Percentiles rank a stretch among this genome's conserved stretches.
Evolutionary conservation across 768 basidiomycete species (phyloP).

Genomic region (Agrocybe pediades): DNA sequence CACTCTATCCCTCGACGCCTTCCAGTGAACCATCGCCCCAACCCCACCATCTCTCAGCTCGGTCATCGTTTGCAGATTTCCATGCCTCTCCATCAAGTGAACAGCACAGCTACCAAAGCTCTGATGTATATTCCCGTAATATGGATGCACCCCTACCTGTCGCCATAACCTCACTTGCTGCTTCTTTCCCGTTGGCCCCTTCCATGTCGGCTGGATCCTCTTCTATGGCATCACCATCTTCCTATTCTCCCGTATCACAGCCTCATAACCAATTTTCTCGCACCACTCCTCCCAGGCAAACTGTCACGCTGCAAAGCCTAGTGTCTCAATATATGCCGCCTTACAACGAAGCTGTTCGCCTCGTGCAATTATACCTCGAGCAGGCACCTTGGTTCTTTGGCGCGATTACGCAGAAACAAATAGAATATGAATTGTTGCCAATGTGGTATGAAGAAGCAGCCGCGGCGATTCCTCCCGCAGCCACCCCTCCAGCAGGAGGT

Average conservation of each 20-base stretch:
- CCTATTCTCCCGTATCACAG: conserved; percentile 1
- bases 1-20: conserved; percentile 11
- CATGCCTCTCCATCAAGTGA: background rate
- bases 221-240: conserved; percentile 8
- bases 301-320: conserved; percentile 19
- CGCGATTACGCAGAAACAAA: conserved; percentile 62
- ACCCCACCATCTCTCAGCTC: background rate
- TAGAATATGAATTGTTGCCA: conserved; percentile 67
- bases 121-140: conserved; percentile 3
- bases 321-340: conserved; percentile 52
- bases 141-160: conserved; percentile 16
- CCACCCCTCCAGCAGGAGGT: conserved; percentile 12
- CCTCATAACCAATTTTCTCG: background rate
- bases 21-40: conserved; percentile 11
- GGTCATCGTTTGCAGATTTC: conserved; percentile 9
- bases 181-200: conserved; percentile 51
- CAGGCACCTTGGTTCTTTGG: conserved; percentile 83
- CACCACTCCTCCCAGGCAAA: background rate
- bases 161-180: conserved; percentile 28
- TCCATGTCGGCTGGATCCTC: conserved; percentile 31
- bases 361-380: conserved; percentile 73
- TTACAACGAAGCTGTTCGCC: conserved; percentile 56
- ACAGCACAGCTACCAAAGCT: conserved; percentile 2
- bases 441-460: conserved; percentile 62
- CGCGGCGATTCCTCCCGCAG: conserved; percentile 4